Conservation (phyloP, 495 filamentous ascomycete species). For the Melanomma pulvis-pyrius region DNA sequence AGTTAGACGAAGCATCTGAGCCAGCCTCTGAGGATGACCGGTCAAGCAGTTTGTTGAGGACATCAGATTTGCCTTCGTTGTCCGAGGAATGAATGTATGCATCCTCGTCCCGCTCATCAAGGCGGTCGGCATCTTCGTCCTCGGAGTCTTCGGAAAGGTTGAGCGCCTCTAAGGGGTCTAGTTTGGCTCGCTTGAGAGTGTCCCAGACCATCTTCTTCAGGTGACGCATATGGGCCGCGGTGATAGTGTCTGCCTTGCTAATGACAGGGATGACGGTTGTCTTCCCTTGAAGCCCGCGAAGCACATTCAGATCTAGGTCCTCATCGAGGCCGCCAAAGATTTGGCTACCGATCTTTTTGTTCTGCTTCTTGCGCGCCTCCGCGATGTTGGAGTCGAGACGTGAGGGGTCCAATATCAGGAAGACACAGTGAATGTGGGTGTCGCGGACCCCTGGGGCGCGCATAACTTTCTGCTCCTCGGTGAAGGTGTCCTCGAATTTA, state of each 20-base stretch:
- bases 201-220: slow-evolving; percentile 90
- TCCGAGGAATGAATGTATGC: slow-evolving; percentile 39
- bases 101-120: slow-evolving; percentile 48
- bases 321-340: slow-evolving; percentile 78
- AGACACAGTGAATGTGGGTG: slow-evolving; percentile 96
- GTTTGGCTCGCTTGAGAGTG: slow-evolving; percentile 78
- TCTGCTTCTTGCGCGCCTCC: slow-evolving; percentile 56
- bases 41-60: slow-evolving; percentile 39
- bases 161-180: slow-evolving; percentile 87
- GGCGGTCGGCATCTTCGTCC: slow-evolving; percentile 60
- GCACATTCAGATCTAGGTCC: slow-evolving; percentile 85
- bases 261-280: slow-evolving; percentile 96
- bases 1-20: slow-evolving; percentile 27
- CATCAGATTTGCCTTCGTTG: slow-evolving; percentile 29
- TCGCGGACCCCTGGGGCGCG: slow-evolving; percentile 90
- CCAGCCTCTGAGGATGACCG: slow-evolving; percentile 38
- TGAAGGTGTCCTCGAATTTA: slow-evolving; percentile 97
- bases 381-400: slow-evolving; percentile 83
- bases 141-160: slow-evolving; percentile 75
- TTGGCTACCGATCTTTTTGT: slow-evolving; percentile 54
- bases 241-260: slow-evolving; percentile 96
- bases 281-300: slow-evolving; percentile 87
- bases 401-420: slow-evolving; percentile 86
- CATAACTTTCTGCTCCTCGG: slow-evolving; percentile 96
- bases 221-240: slow-evolving; percentile 86